These are phyloP conservation scores for Mortierella sp. DNA, from an alignment of 371 early-diverging fungal species.

Conservation along the genomic window DNA sequence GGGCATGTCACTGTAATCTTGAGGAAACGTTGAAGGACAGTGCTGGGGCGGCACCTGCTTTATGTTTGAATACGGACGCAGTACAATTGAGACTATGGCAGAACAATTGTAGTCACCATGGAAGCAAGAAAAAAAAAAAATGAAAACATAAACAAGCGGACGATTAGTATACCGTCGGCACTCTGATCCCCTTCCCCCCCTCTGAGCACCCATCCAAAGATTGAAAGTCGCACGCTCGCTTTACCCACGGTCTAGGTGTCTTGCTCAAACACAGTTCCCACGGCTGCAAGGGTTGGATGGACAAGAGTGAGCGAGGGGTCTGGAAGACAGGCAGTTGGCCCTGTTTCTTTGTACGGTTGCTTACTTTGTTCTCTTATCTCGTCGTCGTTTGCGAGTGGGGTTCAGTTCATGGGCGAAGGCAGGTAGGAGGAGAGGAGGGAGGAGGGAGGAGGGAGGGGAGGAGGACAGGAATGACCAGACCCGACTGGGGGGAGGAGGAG, in stretches of 20 bases:
- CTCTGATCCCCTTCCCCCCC: too few species aligned
- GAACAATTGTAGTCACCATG: too few species aligned
- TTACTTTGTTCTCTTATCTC: neutral
- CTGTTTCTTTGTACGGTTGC: neutral
- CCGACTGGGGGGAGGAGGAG: neutral
- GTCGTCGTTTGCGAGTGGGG: neutral
- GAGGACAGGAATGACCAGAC: neutral
- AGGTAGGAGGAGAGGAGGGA: neutral
- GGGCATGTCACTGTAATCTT: conserved; percentile 36
- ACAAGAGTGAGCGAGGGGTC: neutral
- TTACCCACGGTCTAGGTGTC: neutral
- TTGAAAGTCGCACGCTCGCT: neutral
- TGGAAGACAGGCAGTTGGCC: neutral
- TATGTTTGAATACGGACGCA: conserved; percentile 8
- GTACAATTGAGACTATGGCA: conserved; percentile 8
- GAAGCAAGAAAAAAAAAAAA: conserved; percentile 14
- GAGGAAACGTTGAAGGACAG: conserved; percentile 36
- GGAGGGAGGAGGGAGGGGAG: neutral
- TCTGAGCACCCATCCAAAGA: too few species aligned
- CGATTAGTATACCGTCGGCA: conserved; percentile 1
- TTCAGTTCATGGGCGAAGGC: neutral
- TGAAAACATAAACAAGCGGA: conserved; percentile 4
- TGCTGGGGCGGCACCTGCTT: conserved; percentile 47
- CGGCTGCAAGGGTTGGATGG: neutral
- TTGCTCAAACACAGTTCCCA: neutral